Evolutionary conservation across 495 filamentous ascomycete species (phyloP).

Genomic region (Penicillium canescens): DNA sequence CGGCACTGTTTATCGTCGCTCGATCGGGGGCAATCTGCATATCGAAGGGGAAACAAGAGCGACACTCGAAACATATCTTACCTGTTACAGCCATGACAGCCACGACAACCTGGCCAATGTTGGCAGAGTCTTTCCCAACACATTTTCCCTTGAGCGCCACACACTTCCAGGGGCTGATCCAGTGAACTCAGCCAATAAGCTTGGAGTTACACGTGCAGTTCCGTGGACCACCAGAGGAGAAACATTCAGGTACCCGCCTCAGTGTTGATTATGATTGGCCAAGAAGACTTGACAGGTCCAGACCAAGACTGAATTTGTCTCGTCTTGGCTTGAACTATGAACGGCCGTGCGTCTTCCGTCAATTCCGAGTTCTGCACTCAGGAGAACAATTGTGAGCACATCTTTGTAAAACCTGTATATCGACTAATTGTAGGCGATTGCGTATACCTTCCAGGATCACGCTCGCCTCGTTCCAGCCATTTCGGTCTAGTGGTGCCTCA

Average conservation of each 20-base stretch:
- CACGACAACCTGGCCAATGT: no score
- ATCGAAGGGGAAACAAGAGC: background rate
- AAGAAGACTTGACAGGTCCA: conserved; percentile 24
- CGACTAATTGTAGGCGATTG: background rate
- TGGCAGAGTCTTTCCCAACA: background rate
- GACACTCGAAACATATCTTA: no score
- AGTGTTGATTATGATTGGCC: conserved; percentile 18
- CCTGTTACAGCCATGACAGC: no score
- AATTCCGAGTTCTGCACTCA: no score
- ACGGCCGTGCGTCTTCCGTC: no score
- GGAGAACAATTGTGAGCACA: no score
- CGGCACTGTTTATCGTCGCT: conserved; percentile 10
- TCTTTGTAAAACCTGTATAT: background rate
- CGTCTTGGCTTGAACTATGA: background rate
- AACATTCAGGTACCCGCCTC: conserved; percentile 32
- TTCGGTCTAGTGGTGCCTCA: background rate
- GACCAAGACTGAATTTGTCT: conserved; percentile 8
- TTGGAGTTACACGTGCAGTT: conserved; percentile 10
- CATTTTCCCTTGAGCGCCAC: conserved; percentile 24
- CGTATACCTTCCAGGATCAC: no score
- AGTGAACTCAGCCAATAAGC: conserved; percentile 18
- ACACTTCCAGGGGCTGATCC: conserved; percentile 24
- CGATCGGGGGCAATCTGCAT: background rate
- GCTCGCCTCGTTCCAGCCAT: background rate
- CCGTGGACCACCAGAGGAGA: conserved; percentile 11